Base-by-base conservation (phyloP, 225 moss, liverwort and hornwort genomes). In the Ulota crispa region DNA sequence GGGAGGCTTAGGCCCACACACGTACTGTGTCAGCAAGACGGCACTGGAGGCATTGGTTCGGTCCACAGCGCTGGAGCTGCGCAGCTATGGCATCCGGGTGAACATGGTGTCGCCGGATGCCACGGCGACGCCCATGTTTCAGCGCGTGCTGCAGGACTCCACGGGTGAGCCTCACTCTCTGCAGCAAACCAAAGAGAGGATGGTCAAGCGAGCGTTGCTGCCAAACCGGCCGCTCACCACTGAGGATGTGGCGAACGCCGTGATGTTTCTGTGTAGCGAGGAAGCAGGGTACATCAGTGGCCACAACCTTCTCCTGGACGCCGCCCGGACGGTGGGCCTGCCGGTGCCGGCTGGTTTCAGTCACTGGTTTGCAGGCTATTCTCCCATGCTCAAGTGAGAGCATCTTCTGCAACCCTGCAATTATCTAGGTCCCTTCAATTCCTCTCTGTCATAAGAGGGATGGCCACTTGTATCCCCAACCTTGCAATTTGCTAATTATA, bases 51-150 rank as follows among this genome's bases (percentile, higher is more conserved):
- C 77, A 3, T 45, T 93, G 45, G 78, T 89, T 1, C 75, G 84
- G 19, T 88, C 89, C 54, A 86, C 93, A 28, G 91, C 95, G 9
- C 76, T 89, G 61, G 91, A 93, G 87, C 93, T 95, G 41, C 88
- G 89, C 4, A 72, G 20, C 30, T 79, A 65, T 19, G 91, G 93
- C 53, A 92, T 95, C 70, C 74, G 93, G 24, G 91, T 93, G 8
- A 93, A 95, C 20, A 87, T 91, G 75, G 87, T 95, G 31, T 93
- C 91, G 1, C 89, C 95, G 6, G 88, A 89, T 12, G 85, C 79
- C 15, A 88, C 88, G 0, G 64, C 92, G 70, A 93, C 92, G 14
- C 89, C 93, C 50, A 68, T 92, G 89, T 78, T 79, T 70, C 75
- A 84, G 66, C 66, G 86, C n/a, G 82, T 84, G 59, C 21, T 83